These are phyloP conservation scores for Glutinoglossum americanum DNA, from an alignment of 495 filamentous ascomycete genomes.

Conservation along the genomic window DNA sequence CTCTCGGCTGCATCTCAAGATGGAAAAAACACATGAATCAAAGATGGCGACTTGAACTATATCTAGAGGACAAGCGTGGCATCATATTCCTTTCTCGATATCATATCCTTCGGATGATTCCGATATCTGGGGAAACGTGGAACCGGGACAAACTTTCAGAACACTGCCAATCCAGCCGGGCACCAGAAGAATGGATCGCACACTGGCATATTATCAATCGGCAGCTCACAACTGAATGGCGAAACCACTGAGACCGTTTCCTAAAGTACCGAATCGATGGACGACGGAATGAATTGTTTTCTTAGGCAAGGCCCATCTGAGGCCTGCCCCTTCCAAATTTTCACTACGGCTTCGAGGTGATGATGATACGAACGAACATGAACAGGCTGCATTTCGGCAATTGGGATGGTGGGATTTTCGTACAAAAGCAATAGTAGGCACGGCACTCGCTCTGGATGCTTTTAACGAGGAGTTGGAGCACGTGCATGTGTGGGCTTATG, in stretches of 20 bases:
- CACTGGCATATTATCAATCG: neutral
- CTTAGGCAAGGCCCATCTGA: neutral
- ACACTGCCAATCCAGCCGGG: neutral
- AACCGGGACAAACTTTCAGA: neutral
- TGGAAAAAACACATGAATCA: too few relatives aligned
- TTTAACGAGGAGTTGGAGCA: neutral
- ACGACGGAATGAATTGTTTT: neutral
- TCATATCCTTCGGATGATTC: neutral
- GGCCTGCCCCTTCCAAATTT: neutral
- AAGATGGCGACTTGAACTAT: too few relatives aligned
- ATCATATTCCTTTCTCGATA: neutral
- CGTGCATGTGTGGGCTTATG: neutral
- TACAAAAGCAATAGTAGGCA: neutral
- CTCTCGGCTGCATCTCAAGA: too few relatives aligned
- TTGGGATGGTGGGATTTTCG: neutral
- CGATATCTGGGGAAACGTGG: neutral
- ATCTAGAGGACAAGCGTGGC: too few relatives aligned
- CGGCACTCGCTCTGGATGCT: neutral
- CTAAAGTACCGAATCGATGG: neutral
- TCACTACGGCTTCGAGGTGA: neutral
- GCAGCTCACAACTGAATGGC: neutral
- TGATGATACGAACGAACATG: neutral
- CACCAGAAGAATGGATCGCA: neutral
- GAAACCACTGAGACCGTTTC: neutral
- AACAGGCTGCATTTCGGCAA: neutral